Percentiles rank a stretch among this genome's conserved stretches.
These are phyloP conservation scores for Craspedostauros australis DNA, from an alignment of 108 stramenopile species.

Conservation along the genomic window DNA sequence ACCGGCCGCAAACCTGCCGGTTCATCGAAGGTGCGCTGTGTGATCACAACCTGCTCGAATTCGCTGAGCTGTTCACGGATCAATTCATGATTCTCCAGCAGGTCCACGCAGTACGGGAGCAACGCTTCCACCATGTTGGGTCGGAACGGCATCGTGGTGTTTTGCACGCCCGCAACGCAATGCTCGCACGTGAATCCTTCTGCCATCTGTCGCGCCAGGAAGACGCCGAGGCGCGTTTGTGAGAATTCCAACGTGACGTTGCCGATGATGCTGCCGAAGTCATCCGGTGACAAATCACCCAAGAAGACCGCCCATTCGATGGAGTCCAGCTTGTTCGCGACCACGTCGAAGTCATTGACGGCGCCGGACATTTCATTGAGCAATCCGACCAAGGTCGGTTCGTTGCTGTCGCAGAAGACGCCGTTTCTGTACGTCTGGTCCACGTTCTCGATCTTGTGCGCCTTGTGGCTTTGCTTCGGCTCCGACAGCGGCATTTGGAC, in stretches of 20 bases:
- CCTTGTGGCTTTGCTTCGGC: conserved; percentile 1
- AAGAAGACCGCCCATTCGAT: conserved; percentile 26
- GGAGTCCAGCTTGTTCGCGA: conserved; percentile 14
- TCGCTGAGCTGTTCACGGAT: conserved; percentile 29
- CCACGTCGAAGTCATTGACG: conserved; percentile 22
- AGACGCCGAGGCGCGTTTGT: conserved; percentile 25
- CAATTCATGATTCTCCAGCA: conserved; percentile 12
- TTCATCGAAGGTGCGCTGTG: conserved; percentile 10
- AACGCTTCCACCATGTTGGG: conserved; percentile 19
- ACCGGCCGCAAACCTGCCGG: neutral
- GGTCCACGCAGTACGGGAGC: conserved; percentile 30
- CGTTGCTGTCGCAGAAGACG: neutral
- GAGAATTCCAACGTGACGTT: conserved; percentile 27
- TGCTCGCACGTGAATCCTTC: conserved; percentile 34
- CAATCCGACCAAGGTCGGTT: conserved; percentile 11
- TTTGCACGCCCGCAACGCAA: conserved; percentile 24
- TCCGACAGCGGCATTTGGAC: neutral
- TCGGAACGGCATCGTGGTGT: conserved; percentile 20
- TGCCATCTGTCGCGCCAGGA: conserved; percentile 14
- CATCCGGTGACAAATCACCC: conserved; percentile 12
- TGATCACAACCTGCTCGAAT: conserved; percentile 28
- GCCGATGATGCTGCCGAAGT: conserved; percentile 27
- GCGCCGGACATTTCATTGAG: conserved; percentile 16
- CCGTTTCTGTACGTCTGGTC: neutral
- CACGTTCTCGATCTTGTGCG: neutral